A percentile compares a stretch with the other conserved stretches of the same genome.
These are phyloP conservation scores for Pichia cephalocereana DNA, from an alignment of 805 yeast species.

Conservation along the genomic window DNA sequence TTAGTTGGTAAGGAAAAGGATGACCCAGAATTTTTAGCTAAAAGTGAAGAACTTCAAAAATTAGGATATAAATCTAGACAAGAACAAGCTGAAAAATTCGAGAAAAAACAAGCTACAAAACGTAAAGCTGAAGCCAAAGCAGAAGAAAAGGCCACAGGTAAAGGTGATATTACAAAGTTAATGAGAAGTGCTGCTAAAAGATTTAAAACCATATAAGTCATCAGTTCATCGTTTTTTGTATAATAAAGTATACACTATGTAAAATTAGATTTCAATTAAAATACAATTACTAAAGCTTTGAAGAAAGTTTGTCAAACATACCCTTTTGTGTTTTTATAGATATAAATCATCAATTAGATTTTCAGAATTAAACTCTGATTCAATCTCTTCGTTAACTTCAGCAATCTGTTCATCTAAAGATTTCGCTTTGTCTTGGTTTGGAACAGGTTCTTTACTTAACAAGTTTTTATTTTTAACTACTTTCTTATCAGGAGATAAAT, in stretches of 20 bases:
- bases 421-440: too few relatives aligned
- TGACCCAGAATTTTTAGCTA: slow-evolving; percentile 46
- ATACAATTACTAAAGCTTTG: too few relatives aligned
- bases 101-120: slow-evolving; percentile 36
- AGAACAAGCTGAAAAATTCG: slow-evolving; percentile 58
- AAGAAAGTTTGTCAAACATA: too few relatives aligned
- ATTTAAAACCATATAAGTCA: slow-evolving; percentile 8
- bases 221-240: not conserved
- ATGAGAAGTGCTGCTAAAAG: slow-evolving; percentile 13
- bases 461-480: not conserved
- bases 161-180: slow-evolving; percentile 18
- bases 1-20: slow-evolving; percentile 46
- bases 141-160: slow-evolving; percentile 11
- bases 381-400: not conserved
- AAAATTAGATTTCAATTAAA: not conserved
- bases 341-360: not conserved
- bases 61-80: slow-evolving; percentile 63
- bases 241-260: not conserved
- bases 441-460: not conserved
- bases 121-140: slow-evolving; percentile 15
- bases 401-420: not conserved
- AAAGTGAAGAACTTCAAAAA: slow-evolving; percentile 39
- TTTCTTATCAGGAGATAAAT: not conserved
- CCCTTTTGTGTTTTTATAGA: not conserved
- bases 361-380: not conserved